Percentiles rank a stretch among this genome's conserved stretches.
phyloP scores from a whole-genome alignment of 2,329 filamentous ascomycete species.

The Botrytis hyacinthi region DNA sequence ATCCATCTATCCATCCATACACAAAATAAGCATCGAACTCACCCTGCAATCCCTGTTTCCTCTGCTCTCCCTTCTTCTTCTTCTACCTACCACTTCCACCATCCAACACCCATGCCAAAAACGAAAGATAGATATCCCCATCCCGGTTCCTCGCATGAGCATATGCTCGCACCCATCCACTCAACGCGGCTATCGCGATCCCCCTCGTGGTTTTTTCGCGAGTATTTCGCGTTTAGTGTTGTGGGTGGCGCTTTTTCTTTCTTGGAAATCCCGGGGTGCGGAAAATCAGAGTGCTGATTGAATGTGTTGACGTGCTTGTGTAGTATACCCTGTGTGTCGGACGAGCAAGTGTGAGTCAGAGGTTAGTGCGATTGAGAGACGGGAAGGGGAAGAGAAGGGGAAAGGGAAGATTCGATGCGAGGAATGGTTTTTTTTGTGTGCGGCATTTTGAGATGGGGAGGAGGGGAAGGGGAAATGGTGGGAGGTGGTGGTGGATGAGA shows the following conservation, averaged over 20 bases:
- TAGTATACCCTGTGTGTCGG: neutral
- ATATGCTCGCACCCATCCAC: neutral
- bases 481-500: no score
- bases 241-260: no score
- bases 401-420: neutral
- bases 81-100: no score
- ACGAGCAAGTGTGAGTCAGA: conserved; percentile 12
- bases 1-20: no score
- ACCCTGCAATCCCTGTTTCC: no score
- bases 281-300: no score
- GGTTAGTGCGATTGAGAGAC: neutral
- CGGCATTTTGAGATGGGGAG: neutral
- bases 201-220: neutral
- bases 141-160: neutral
- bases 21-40: no score
- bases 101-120: no score
- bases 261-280: no score
- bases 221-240: conserved; percentile 12
- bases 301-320: no score
- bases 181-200: conserved; percentile 18
- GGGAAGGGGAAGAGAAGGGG: neutral
- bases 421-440: neutral
- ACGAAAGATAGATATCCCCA: no score
- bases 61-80: no score
- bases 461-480: neutral